Evolutionary conservation across 176 grass and related monocot species (phyloP).

Genomic region (Carex cristatella): DNA sequence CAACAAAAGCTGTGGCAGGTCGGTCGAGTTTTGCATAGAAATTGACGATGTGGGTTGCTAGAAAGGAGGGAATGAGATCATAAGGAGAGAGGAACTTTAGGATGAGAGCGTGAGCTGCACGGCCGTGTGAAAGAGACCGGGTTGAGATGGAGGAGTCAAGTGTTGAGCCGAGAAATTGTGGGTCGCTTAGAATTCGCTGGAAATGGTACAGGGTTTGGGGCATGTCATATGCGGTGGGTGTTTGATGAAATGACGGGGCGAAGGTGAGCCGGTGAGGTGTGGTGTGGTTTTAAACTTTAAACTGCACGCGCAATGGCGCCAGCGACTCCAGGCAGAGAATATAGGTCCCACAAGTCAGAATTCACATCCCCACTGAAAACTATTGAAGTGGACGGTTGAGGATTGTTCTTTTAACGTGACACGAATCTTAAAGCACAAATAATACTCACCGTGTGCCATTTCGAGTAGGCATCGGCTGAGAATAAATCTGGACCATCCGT

Average conservation of each 20-base stretch:
- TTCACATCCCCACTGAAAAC: too few species aligned
- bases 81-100: constrained; percentile 33
- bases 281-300: not conserved
- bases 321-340: not conserved
- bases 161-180: constrained; percentile 43
- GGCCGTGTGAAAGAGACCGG: constrained; percentile 37
- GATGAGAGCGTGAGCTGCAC: constrained; percentile 49
- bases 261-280: not conserved
- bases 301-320: not conserved
- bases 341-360: too few species aligned
- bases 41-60: constrained; percentile 71
- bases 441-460: too few species aligned
- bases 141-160: constrained; percentile 45
- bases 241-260: not conserved
- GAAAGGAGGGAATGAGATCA: constrained; percentile 42
- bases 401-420: too few species aligned
- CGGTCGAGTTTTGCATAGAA: constrained; percentile 84
- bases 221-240: not conserved
- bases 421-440: too few species aligned
- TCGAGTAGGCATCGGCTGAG: too few species aligned
- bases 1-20: constrained; percentile 34
- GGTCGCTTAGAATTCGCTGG: not conserved
- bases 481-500: too few species aligned
- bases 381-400: too few species aligned
- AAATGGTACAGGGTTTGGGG: not conserved